Percentiles rank a stretch among this genome's conserved stretches.
phyloP scores from a whole-genome alignment of 768 basidiomycete genomes.

The Dacryopinax spathularia region DNA sequence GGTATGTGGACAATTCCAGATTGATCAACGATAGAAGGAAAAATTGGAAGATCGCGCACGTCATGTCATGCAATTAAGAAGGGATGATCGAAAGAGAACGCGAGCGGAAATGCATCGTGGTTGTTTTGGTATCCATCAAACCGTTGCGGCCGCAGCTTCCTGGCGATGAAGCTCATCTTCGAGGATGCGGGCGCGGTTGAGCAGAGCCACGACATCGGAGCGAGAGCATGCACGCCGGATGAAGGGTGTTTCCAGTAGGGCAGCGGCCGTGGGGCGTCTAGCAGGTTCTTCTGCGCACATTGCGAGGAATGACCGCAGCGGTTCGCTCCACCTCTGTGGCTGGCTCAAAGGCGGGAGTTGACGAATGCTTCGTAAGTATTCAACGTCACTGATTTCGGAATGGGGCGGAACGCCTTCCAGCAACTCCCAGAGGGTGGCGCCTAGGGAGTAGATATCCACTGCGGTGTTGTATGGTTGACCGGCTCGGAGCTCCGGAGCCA shows the following conservation, averaged over 20 bases:
- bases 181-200: constrained; percentile 52
- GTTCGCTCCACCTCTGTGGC: neutral
- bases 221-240: constrained; percentile 57
- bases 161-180: constrained; percentile 31
- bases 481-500: constrained; percentile 36
- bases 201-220: constrained; percentile 48
- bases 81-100: neutral
- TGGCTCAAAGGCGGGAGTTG: neutral
- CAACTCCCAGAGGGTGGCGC: constrained; percentile 74
- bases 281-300: neutral
- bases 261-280: neutral
- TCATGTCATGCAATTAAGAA: neutral
- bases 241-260: constrained; percentile 38
- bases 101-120: neutral
- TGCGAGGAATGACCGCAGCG: neutral
- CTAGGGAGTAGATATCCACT: constrained; percentile 69
- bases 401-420: constrained; percentile 55
- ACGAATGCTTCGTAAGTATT: neutral
- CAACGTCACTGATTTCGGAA: neutral
- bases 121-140: constrained; percentile 2
- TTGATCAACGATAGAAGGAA: neutral
- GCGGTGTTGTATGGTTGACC: constrained; percentile 53
- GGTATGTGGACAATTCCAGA: constrained; percentile 4
- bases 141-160: neutral
- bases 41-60: neutral